A percentile compares a stretch with the other conserved stretches of the same genome.
phyloP scores from a whole-genome alignment of 495 filamentous ascomycete genomes.

The Talaromyces proteolyticus region DNA sequence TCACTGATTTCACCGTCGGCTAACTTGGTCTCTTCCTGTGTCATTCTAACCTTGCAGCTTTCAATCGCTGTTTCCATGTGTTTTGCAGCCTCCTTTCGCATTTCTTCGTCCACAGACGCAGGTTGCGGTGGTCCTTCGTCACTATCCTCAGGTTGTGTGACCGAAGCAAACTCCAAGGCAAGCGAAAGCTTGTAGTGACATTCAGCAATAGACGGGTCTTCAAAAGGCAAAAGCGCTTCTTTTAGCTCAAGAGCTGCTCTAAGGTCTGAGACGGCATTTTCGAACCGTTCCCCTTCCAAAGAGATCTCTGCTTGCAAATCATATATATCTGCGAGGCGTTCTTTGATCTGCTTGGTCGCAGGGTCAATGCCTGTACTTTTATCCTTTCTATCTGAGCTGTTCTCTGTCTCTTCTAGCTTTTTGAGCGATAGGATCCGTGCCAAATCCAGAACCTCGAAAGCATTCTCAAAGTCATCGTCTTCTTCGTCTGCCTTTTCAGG shows the following conservation, averaged over 20 bases:
- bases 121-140: conserved; percentile 26
- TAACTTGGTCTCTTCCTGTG: conserved; percentile 63
- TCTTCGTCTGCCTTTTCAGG: conserved; percentile 54
- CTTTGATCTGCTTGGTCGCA: conserved; percentile 59
- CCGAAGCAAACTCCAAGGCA: conserved; percentile 86
- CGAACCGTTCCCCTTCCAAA: conserved; percentile 86
- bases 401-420: conserved; percentile 49
- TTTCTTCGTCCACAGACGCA: conserved; percentile 50
- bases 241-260: conserved; percentile 70
- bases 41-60: conserved; percentile 68
- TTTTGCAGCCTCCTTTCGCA: conserved; percentile 68
- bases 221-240: conserved; percentile 64
- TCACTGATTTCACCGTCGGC: conserved; percentile 46
- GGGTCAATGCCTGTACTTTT: conserved; percentile 47
- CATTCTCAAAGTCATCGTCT: conserved; percentile 84
- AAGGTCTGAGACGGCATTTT: conserved; percentile 73
- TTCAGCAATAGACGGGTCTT: conserved; percentile 82
- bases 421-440: conserved; percentile 73
- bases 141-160: conserved; percentile 56
- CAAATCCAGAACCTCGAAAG: conserved; percentile 88
- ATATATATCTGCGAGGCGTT: conserved; percentile 83
- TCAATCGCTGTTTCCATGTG: conserved; percentile 81
- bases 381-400: conserved; percentile 32
- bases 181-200: conserved; percentile 94
- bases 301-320: conserved; percentile 92